Conservation (phyloP, 2,329 filamentous ascomycete genomes). For the Immersiporthe knoxdaviesiana region DNA sequence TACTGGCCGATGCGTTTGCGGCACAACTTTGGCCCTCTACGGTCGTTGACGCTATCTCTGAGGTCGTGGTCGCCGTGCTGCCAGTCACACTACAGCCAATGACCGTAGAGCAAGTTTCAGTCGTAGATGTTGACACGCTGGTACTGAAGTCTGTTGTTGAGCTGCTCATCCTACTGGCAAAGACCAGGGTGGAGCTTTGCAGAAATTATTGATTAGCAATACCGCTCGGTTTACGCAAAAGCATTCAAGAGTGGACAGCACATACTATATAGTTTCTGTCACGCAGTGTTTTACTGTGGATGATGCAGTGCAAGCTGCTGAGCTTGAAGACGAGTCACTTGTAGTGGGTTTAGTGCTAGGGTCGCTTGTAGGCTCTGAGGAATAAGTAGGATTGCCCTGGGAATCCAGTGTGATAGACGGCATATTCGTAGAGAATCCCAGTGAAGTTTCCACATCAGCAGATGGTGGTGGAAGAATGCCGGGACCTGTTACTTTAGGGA, state of each 20-base stretch:
- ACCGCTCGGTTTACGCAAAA: background rate
- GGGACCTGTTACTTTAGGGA: constrained; percentile 10
- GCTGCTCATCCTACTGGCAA: constrained; percentile 11
- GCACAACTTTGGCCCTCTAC: constrained; percentile 9
- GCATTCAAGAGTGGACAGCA: background rate
- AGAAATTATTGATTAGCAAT: background rate
- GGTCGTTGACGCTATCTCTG: constrained; percentile 5
- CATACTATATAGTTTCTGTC: constrained; percentile 13
- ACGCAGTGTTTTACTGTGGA: constrained; percentile 8
- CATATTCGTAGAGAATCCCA: constrained; percentile 16
- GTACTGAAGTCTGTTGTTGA: constrained; percentile 6
- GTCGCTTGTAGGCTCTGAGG: constrained; percentile 7
- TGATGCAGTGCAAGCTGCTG: constrained; percentile 11
- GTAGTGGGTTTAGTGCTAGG: constrained; percentile 7
- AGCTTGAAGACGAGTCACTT: constrained; percentile 13
- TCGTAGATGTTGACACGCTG: constrained; percentile 10
- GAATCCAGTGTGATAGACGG: constrained; percentile 12
- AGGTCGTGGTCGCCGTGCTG: constrained; percentile 10
- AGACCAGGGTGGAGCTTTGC: constrained; percentile 10
- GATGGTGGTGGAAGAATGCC: constrained; percentile 10
- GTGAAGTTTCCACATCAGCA: constrained; percentile 10
- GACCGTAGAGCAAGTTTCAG: constrained; percentile 8
- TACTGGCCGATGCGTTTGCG: constrained; percentile 14
- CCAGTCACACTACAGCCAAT: constrained; percentile 10
- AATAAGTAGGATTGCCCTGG: constrained; percentile 14